These are phyloP conservation scores for Plantago major DNA, from an alignment of 257 asterid species.

Conservation along the genomic window DNA sequence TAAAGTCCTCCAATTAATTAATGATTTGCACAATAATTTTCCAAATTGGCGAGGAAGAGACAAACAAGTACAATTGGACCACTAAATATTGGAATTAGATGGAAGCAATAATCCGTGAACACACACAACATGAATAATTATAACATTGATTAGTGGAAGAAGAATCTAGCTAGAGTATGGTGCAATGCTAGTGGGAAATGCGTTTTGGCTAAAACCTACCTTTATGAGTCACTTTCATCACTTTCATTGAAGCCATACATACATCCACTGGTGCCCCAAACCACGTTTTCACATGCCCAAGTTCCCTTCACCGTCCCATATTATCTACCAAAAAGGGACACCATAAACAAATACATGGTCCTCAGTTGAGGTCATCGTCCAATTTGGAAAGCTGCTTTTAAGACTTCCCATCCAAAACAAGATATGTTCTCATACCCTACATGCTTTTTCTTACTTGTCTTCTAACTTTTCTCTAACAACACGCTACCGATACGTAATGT, in stretches of 20 bases:
- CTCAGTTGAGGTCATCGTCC: constrained; percentile 6
- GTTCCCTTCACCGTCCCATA: constrained; percentile 27
- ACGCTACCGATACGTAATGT: neutral
- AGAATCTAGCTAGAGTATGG: neutral
- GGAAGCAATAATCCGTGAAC: no score
- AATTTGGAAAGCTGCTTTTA: constrained; percentile 17
- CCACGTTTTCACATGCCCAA: constrained; percentile 34
- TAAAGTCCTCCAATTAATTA: no score
- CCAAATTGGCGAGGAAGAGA: no score
- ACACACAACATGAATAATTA: neutral
- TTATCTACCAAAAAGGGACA: constrained; percentile 16
- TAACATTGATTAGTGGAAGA: constrained; percentile 11
- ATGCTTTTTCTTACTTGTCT: neutral
- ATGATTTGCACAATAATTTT: no score
- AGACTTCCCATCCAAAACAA: constrained; percentile 12
- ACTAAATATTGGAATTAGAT: no score
- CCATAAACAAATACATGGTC: constrained; percentile 4
- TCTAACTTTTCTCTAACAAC: neutral
- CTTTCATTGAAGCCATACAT: neutral
- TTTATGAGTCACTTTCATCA: constrained; percentile 10
- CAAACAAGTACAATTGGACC: no score
- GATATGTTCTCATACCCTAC: neutral
- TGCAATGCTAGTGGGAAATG: constrained; percentile 12
- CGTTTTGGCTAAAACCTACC: neutral
- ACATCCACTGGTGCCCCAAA: constrained; percentile 21